Evolutionary conservation across 2,329 filamentous ascomycete genomes (phyloP), one percentile per base, ranked within the genome.

Genomic region (Cercospora nicotianae): DNA sequence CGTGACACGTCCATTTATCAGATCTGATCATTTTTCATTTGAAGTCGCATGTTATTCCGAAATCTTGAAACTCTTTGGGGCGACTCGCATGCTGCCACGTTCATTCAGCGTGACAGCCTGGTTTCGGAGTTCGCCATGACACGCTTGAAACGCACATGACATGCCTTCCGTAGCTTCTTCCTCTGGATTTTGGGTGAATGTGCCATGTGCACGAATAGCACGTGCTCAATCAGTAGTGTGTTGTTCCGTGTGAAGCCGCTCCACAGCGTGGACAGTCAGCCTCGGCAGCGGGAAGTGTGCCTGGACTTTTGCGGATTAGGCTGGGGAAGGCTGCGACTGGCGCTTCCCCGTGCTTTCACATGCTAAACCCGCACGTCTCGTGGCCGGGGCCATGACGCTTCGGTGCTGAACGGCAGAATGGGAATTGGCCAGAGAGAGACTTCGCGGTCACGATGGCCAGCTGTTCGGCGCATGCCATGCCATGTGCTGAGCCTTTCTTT

Each of bases 361-460:
- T 64, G 62, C 62, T 13, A 59, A 59, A 57, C 39, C 20, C 39
- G 28, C 33, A 60, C 64, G 64, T 66, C 64, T 62, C 64, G 64
- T 62, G 59, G 58, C 39, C 60, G 48, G 36, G 16, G 28, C n/a
- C 57, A 61, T 62, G 64, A 62, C 64, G 62, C 53, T 42, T 18
- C 61, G 45, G 61, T 57, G 28, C 48, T 57, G 26, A 39, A 39
- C 48, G 61, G 61, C 33, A 58, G 36, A 58, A 28, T 36, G 48
- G 16, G 36, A n/a, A 42, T 16, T 42, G 36, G 36, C 28, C 7
- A 58, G 57, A 59, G 62, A 66, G 28, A 55, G 63, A 66, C 58
- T 66, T 63, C 67, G 55, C 51, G 30, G 59, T 63, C 64, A 63
- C 59, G 59, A 63, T 66, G 64, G 60, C 64, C 30, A 48, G 39